Evolutionary conservation across 2,329 filamentous ascomycete genomes (phyloP).

Genomic region (Myotisia sp.): DNA sequence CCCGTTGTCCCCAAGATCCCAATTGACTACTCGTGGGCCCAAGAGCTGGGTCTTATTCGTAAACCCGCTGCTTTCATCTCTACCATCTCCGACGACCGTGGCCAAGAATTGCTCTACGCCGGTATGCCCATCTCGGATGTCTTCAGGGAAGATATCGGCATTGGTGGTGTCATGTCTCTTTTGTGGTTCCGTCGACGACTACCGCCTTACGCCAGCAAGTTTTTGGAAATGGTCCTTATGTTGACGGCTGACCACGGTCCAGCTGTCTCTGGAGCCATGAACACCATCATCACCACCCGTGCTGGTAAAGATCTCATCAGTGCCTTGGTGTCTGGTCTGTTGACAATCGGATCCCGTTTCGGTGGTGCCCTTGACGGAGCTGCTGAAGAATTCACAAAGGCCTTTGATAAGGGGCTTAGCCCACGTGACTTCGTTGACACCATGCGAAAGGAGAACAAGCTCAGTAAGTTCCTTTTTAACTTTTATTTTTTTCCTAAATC

Average conservation of each 20-base stretch:
- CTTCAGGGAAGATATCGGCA: slow-evolving; percentile 96
- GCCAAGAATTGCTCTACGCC: slow-evolving; percentile 94
- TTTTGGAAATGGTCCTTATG: slow-evolving; percentile 99
- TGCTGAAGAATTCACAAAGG: slow-evolving; percentile 95
- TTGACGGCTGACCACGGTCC: slow-evolving; percentile 98
- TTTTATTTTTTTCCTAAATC: slow-evolving; percentile 1
- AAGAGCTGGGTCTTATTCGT: slow-evolving; percentile 97
- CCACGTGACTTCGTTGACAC: slow-evolving; percentile 97
- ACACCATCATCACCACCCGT: slow-evolving; percentile 99
- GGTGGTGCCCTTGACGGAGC: slow-evolving; percentile 96
- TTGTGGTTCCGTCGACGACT: slow-evolving; percentile 99
- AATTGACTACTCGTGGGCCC: slow-evolving; percentile 98
- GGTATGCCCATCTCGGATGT: slow-evolving; percentile 99
- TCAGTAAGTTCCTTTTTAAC: slow-evolving; percentile 44
- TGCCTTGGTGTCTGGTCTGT: slow-evolving; percentile 84
- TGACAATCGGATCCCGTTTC: slow-evolving; percentile 96
- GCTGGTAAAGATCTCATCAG: slow-evolving; percentile 97
- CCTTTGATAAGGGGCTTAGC: slow-evolving; percentile 93
- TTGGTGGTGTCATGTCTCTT: slow-evolving; percentile 98
- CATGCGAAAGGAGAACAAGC: slow-evolving; percentile 99
- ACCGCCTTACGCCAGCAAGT: slow-evolving; percentile 91
- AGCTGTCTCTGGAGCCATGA: slow-evolving; percentile 98
- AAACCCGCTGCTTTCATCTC: slow-evolving; percentile 99
- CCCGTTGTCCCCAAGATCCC: slow-evolving; percentile 96
- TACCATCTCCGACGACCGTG: slow-evolving; percentile 98